Evolutionary conservation across 495 filamentous ascomycete species (phyloP).

Genomic region (Astrocystis sublimbata): DNA sequence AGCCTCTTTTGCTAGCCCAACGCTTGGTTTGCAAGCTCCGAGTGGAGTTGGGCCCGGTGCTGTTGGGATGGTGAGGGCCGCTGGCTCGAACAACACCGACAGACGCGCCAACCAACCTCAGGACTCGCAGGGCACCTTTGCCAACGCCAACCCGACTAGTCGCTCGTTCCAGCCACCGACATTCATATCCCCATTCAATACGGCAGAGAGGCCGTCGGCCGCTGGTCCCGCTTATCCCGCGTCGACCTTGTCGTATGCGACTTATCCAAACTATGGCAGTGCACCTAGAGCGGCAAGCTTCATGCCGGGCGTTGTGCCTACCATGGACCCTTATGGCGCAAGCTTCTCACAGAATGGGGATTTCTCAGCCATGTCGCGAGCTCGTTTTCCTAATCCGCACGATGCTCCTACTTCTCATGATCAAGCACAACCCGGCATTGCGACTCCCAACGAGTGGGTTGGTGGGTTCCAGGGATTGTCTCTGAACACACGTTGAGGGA

Average conservation of each 20-base stretch:
- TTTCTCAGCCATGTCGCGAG: conserved; percentile 40
- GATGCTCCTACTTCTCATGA: conserved; percentile 39
- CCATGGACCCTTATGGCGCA: conserved; percentile 43
- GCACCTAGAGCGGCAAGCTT: conserved; percentile 38
- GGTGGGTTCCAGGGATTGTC: conserved; percentile 54
- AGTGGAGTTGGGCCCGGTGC: conserved; percentile 64
- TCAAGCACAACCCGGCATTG: conserved; percentile 34
- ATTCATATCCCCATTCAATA: conserved; percentile 37
- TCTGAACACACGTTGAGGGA: conserved; percentile 50
- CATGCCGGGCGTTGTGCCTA: conserved; percentile 41
- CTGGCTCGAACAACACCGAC: conserved; percentile 41
- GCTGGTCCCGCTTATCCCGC: conserved; percentile 37
- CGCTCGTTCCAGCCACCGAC: conserved; percentile 39
- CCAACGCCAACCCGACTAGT: conserved; percentile 35
- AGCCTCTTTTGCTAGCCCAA: conserved; percentile 89
- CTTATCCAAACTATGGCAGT: conserved; percentile 47
- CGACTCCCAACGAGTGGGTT: conserved; percentile 47
- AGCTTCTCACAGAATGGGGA: conserved; percentile 45
- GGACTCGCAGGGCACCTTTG: conserved; percentile 43
- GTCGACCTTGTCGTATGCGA: conserved; percentile 42
- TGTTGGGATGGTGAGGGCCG: conserved; percentile 47
- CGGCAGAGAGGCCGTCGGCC: conserved; percentile 36
- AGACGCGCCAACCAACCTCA: conserved; percentile 50
- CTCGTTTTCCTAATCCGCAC: conserved; percentile 46
- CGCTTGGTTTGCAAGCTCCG: conserved; percentile 66